Evolutionary conservation across 257 asterid genomes (phyloP), one percentile per base, ranked within the genome.

Genomic region (Rauvolfia tetraphylla): DNA sequence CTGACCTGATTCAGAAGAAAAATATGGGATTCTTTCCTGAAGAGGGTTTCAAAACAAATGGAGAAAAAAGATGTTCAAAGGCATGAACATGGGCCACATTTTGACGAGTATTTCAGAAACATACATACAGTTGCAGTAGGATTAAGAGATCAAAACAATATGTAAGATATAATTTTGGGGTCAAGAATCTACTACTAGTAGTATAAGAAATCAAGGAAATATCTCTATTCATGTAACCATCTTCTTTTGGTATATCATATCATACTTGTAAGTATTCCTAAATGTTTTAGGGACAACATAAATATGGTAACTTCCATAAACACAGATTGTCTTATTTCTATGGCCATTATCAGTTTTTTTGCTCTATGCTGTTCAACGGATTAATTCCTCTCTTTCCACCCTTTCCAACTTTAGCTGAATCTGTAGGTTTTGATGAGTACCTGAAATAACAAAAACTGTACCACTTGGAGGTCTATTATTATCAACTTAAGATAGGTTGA

Each of bases 191-290:
- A 15, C 15, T 53, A 22, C 8, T 23, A 72, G 36, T 56, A 59
- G 34, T 25, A 53, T 31, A 71, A 49, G 38, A 33, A 20, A 33
- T 41, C 33, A 51, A 10, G 20, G 48, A 15, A 71, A 69, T 31
- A 71, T 15, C 36, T 17, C 57, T 49, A 10, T 48, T 71, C 65
- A 49, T 71, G 75, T 10, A 29, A 51, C 33, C 63, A 20, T 51
- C 7, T 56, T 71, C 46, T 8, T 59, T 53, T 4, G 3, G 6
- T 22, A n/a, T n/a, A n/a, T n/a, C n/a, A 51, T 44, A 14, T 25
- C 74, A 44, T 20, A 71, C 62, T 38, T 73, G 68, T 73, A 57
- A 73, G 68, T 57, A n/a, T 38, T 23, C 0, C 25, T n/a, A n/a
- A n/a, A n/a, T n/a, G n/a, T n/a, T 57, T 22, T 25, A 73, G 77